Conservation (phyloP, 306 rosid genomes). For the Pueraria montana region DNA sequence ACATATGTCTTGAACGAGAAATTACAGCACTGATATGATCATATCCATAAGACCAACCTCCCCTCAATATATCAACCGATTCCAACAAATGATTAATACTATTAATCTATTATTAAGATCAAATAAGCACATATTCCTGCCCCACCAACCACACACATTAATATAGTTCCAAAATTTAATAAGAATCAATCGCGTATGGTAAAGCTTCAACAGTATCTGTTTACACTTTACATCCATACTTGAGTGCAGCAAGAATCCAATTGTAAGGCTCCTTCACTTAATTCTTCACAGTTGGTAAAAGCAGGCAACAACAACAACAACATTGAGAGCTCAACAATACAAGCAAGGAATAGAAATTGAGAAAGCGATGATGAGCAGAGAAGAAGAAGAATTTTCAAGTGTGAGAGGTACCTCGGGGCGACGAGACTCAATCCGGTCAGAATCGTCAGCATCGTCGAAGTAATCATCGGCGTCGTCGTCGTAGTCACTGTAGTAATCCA, state of each 20-base stretch:
- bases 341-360: not conserved
- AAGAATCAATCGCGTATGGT: not conserved
- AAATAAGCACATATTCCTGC: not conserved
- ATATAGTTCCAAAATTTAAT: not conserved
- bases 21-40: not conserved
- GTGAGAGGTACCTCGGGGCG: constrained; percentile 70
- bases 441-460: constrained; percentile 62
- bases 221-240: not conserved
- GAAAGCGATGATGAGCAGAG: not conserved
- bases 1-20: not conserved
- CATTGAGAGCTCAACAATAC: constrained; percentile 25
- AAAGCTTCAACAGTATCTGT: constrained; percentile 22
- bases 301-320: constrained; percentile 4
- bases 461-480: constrained; percentile 62
- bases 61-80: not conserved
- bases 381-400: not conserved
- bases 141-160: constrained; percentile 32
- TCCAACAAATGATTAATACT: not conserved
- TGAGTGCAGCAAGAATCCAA: constrained; percentile 13
- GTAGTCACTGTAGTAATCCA: constrained; percentile 68
- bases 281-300: not conserved
- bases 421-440: constrained; percentile 63
- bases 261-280: not conserved
- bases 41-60: constrained; percentile 5
- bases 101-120: constrained; percentile 5